phyloP scores from a whole-genome alignment of 305 asterid species.

The Fraxinus greggii region DNA sequence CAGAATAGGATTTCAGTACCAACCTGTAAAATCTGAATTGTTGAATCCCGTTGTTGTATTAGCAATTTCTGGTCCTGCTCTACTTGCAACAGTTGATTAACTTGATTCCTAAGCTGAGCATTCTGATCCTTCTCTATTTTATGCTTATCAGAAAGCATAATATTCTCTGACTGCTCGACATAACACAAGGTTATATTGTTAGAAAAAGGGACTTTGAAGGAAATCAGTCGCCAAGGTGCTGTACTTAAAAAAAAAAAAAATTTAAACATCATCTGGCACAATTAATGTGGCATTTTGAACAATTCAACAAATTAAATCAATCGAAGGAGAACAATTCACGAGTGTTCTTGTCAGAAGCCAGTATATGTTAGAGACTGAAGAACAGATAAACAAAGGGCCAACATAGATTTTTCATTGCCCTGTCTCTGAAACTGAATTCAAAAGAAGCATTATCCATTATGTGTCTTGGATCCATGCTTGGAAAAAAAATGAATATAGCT shows the following conservation, averaged over 20 bases:
- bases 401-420: background rate
- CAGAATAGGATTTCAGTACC: constrained; percentile 19
- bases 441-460: background rate
- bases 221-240: constrained; percentile 6
- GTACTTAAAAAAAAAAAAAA: constrained; percentile 10
- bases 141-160: constrained; percentile 66
- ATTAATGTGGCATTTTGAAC: background rate
- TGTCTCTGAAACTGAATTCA: background rate
- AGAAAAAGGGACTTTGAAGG: constrained; percentile 22
- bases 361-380: background rate
- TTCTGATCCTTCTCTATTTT: constrained; percentile 91
- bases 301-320: background rate
- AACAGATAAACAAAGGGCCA: background rate
- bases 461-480: background rate
- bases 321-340: constrained; percentile 11
- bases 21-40: constrained; percentile 88
- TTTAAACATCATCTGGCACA: constrained; percentile 1
- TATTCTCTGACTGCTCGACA: constrained; percentile 75
- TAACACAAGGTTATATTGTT: constrained; percentile 23
- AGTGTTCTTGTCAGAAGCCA: constrained; percentile 14
- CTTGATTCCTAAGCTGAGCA: constrained; percentile 68
- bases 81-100: constrained; percentile 67
- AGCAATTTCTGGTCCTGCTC: constrained; percentile 83
- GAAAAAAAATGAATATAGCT: background rate
- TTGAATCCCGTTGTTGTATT: constrained; percentile 71